These are phyloP conservation scores for Hansenula lynferdii DNA, from an alignment of 1,139 yeast genomes.

Conservation along the genomic window DNA sequence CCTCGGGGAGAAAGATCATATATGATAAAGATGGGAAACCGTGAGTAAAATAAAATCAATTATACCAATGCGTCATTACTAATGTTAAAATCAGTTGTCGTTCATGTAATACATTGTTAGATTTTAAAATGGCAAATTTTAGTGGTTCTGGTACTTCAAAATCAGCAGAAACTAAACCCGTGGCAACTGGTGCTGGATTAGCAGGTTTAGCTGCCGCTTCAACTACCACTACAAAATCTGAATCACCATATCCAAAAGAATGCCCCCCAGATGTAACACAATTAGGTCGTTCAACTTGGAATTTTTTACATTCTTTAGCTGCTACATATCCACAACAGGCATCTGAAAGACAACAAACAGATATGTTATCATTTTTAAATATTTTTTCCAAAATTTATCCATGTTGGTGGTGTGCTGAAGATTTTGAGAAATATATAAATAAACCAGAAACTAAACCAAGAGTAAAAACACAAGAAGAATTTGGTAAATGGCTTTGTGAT, in stretches of 20 bases:
- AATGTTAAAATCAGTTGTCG: conserved; percentile 53
- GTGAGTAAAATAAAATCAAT: conserved; percentile 38
- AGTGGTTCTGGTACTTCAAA: conserved; percentile 17
- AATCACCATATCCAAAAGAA: conserved; percentile 33
- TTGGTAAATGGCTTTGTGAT: conserved; percentile 89
- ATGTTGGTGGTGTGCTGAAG: conserved; percentile 91
- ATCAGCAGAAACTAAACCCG: conserved; percentile 6
- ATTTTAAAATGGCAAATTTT: conserved; percentile 61
- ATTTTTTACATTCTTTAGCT: conserved; percentile 83
- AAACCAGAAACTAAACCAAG: conserved; percentile 52
- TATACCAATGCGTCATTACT: conserved; percentile 1
- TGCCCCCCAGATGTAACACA: conserved; percentile 87
- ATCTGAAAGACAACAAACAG: conserved; percentile 52
- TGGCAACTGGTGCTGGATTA: conserved; percentile 10
- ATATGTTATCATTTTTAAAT: conserved; percentile 63
- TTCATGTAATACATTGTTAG: conserved; percentile 72
- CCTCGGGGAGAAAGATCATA: conserved; percentile 63
- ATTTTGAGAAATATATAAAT: conserved; percentile 61
- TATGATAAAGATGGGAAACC: conserved; percentile 91
- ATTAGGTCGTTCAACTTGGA: conserved; percentile 90
- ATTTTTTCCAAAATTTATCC: conserved; percentile 85
- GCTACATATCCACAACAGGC: conserved; percentile 84
- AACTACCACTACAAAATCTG: conserved; percentile 14
- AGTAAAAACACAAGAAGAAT: conserved; percentile 66
- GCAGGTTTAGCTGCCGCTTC: conserved; percentile 18